Evolutionary conservation across 2,329 filamentous ascomycete genomes (phyloP), one percentile per base, ranked within the genome.

Genomic region (Trichophyton benhamiae): DNA sequence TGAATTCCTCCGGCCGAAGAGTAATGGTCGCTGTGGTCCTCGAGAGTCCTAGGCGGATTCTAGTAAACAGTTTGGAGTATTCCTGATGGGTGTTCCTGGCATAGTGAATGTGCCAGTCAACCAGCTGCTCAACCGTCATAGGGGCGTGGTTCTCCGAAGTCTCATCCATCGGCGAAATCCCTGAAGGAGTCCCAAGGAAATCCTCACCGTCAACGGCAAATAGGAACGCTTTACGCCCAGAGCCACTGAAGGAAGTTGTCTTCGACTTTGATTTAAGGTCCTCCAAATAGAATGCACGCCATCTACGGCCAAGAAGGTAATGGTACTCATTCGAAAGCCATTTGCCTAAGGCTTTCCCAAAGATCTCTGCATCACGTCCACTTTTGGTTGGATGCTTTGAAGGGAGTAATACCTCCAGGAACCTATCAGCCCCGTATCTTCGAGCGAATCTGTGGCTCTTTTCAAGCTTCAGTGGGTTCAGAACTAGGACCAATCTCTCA

Each of bases 341-440:
- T 20, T 69, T 62, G 3, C 70, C 68, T 15, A 78, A 65, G 20
- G 67, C 70, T 41, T 76, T 69, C 0, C 71, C 68, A 20, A 75
- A 60, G 0, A 71, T 65, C 67, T 63, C 52, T 57, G 71, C 36
- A 41, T 36, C 36, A 15, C 41, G 57, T 6, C 27, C 57, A 57
- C 68, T 64, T 65, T 71, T 65, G 1, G 3, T 22, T 4, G 70
- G 72, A 15, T 70, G 68, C 13, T 65, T 67, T 49, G 70, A 60
- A 3, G 72, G 75, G 2, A 76, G 65, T 1, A 70, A 73, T 13
- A 80, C 57, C 30, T 74, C 72, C 13, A 78, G 66, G 61, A 79
- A 79, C 33, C 77, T 69, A 67, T 79, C 77, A 3, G 73, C 73
- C 3, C 77, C 78, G 65, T 77, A 79, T 33, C 75, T 72, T 20